Percentiles rank a stretch among this genome's conserved stretches.
phyloP scores from a whole-genome alignment of 192 early-diverging fungal genomes.

The Backusella luteola region DNA sequence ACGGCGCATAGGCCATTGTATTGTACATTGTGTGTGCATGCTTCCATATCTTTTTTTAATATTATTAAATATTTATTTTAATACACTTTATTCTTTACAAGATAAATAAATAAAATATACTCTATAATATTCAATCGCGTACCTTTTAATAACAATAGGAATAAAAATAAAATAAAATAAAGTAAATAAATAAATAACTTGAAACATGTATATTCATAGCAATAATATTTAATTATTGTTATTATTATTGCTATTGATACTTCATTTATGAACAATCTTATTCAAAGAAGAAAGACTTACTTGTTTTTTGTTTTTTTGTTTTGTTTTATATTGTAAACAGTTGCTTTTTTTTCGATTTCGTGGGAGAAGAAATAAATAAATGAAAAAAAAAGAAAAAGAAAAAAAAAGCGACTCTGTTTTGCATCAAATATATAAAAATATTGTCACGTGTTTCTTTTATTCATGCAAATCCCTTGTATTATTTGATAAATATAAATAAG shows the following conservation, averaged over 20 bases:
- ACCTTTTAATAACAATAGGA: neutral
- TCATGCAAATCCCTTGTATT: neutral
- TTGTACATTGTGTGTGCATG: constrained; percentile 76
- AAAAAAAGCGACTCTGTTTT: neutral
- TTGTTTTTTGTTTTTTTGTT: neutral
- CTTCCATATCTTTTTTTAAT: constrained; percentile 25
- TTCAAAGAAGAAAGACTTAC: neutral
- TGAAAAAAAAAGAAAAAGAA: neutral
- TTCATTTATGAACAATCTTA: too few species aligned
- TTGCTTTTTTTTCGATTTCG: neutral
- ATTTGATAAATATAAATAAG: neutral
- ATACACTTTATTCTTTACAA: too few species aligned
- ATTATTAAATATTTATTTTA: too few species aligned
- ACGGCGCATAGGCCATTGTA: constrained; percentile 77
- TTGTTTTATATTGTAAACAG: neutral
- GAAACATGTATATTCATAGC: neutral
- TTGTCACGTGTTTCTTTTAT: neutral
- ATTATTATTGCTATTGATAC: too few species aligned
- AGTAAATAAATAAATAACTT: neutral
- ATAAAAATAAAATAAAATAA: neutral
- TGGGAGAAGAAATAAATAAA: neutral
- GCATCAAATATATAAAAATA: neutral
- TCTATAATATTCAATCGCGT: neutral
- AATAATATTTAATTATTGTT: neutral
- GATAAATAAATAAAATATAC: too few species aligned